Conservation (phyloP, 2,329 filamentous ascomycete species). For the Aspergillus ruber region DNA sequence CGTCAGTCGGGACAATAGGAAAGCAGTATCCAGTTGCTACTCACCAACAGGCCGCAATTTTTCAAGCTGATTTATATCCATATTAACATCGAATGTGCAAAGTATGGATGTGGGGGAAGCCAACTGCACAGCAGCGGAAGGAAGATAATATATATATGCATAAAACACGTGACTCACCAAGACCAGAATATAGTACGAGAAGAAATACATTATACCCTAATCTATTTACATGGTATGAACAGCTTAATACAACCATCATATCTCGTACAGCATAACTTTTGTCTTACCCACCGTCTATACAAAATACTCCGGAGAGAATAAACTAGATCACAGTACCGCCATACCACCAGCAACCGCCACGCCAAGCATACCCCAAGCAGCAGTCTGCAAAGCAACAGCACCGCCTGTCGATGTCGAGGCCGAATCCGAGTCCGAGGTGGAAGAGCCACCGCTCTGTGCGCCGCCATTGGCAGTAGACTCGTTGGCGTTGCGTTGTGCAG, state of each 20-base stretch:
- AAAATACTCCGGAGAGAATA: background rate
- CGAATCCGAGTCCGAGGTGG: conserved; percentile 4
- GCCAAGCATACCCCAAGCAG: conserved; percentile 32
- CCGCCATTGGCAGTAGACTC: conserved; percentile 30
- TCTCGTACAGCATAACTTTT: background rate
- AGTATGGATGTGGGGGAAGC: too few species aligned
- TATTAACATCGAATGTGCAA: conserved; percentile 17
- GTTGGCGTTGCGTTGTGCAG: conserved; percentile 40
- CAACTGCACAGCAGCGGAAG: too few species aligned
- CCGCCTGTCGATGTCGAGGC: conserved; percentile 22
- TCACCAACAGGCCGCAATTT: conserved; percentile 25
- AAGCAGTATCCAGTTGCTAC: conserved; percentile 6
- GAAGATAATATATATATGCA: background rate
- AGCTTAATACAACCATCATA: background rate
- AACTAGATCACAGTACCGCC: conserved; percentile 21
- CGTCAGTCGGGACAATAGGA: conserved; percentile 8
- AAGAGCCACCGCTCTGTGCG: conserved; percentile 21
- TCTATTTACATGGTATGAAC: background rate
- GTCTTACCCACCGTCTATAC: background rate
- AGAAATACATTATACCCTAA: background rate
- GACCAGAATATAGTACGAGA: background rate
- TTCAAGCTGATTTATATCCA: conserved; percentile 45
- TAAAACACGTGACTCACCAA: background rate
- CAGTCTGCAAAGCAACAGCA: conserved; percentile 27
- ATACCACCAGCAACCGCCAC: conserved; percentile 27